These are phyloP conservation scores for Plantago ovata DNA, from an alignment of 257 asterid species.

Conservation along the genomic window DNA sequence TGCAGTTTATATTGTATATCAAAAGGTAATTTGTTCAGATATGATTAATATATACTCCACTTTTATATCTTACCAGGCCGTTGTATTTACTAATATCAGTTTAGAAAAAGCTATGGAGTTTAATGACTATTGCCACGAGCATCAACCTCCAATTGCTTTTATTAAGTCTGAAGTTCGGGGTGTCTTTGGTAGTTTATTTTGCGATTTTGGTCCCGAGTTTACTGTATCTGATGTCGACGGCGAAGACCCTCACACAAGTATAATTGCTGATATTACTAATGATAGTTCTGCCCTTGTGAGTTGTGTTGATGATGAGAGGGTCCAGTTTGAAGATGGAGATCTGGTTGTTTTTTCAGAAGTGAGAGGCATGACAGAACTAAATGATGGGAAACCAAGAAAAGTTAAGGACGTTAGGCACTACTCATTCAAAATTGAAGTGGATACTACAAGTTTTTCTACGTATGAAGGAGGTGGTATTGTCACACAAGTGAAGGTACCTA, in stretches of 20 bases:
- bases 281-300: conserved; percentile 46
- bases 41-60: not conserved
- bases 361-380: conserved; percentile 41
- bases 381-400: conserved; percentile 45
- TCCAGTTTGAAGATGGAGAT: conserved; percentile 55
- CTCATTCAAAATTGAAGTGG: conserved; percentile 41
- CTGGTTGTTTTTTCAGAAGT: conserved; percentile 51
- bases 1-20: no score
- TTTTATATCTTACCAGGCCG: conserved; percentile 28
- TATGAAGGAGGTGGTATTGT: conserved; percentile 51
- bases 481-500: conserved; percentile 46
- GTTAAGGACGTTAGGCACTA: conserved; percentile 35
- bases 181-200: conserved; percentile 44
- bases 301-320: conserved; percentile 50
- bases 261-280: conserved; percentile 44
- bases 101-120: conserved; percentile 39
- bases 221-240: conserved; percentile 51
- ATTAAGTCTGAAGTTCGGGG: conserved; percentile 49
- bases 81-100: conserved; percentile 39
- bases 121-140: conserved; percentile 41
- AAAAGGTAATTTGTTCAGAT: no score
- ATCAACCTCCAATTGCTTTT: conserved; percentile 52
- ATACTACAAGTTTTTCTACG: conserved; percentile 30
- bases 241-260: conserved; percentile 48
- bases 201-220: conserved; percentile 49